Conservation (phyloP, 371 early-diverging fungal genomes). For the Fennellomyces sp. region DNA sequence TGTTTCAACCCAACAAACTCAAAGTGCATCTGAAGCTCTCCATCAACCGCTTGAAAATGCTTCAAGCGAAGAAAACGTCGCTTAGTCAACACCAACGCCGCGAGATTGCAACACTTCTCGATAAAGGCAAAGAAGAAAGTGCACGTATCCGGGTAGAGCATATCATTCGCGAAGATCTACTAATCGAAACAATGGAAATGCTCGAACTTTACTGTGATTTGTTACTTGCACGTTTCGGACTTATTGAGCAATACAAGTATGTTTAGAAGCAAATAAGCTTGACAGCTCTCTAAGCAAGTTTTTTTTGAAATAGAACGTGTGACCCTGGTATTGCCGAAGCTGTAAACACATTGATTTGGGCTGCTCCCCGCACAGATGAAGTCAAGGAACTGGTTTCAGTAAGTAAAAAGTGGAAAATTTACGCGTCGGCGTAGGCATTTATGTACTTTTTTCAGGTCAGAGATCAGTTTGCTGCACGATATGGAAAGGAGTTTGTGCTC, state of each 20-base stretch:
- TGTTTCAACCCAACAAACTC: conserved; percentile 66
- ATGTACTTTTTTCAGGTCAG: conserved; percentile 44
- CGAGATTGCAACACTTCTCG: conserved; percentile 84
- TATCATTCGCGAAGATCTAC: conserved; percentile 92
- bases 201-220: conserved; percentile 90
- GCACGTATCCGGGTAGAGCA: conserved; percentile 90
- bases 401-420: conserved; percentile 7
- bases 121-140: conserved; percentile 82
- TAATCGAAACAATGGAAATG: conserved; percentile 90
- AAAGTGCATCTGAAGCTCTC: conserved; percentile 90
- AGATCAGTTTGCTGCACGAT: conserved; percentile 81
- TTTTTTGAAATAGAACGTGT: conserved; percentile 56
- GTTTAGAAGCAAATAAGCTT: too few species aligned
- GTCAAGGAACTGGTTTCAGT: conserved; percentile 83
- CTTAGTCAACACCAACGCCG: conserved; percentile 73
- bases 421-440: too few species aligned
- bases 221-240: conserved; percentile 84
- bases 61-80: conserved; percentile 86
- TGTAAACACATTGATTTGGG: conserved; percentile 88
- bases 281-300: too few species aligned
- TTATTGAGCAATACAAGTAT: conserved; percentile 85
- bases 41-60: conserved; percentile 82
- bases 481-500: conserved; percentile 81
- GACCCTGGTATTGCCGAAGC: conserved; percentile 87
- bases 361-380: conserved; percentile 79